Base-by-base conservation (phyloP, 306 rosid species). In the Carpinus fangiana region DNA sequence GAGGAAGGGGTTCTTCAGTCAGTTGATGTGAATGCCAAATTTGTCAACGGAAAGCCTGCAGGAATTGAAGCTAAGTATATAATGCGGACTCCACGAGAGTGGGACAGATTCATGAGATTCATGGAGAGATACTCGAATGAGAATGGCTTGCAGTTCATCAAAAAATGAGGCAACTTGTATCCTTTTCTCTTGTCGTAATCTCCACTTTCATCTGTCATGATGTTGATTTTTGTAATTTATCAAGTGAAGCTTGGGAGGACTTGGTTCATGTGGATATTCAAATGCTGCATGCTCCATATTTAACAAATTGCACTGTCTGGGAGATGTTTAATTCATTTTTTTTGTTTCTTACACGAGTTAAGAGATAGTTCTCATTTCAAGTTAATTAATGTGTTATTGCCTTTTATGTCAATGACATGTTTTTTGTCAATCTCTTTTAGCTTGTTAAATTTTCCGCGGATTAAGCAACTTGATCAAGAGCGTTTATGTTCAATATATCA, bases 71-170 rank as follows among this genome's bases (percentile, higher is more conserved):
- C 99, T 8, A 96, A 91, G 96, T 93, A 91, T 52, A 21, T 90
- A 71, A 96, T 96, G 99, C 76, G 99, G 68, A 84, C 78, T 26
- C 90, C 98, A 0, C 53, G 92, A 14, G 98, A 96, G 0, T 96
- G 99, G 99, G 99, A 96, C 78, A 89, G 99, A 55, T 96, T 96
- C 87, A 96, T 96, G 99, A 89, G 99, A 83, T 96, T 96, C 92
- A 96, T 96, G 99, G 99, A 96, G 90, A 88, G 99, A 46, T 96
- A 96, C 81, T 88, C 98, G 0, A 81, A 93, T 80, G 98, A 82
- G 8, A 91, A 96, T 43, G 97, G 93, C 77, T 83, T 96, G 91
- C 93, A 89, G 57, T 96, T 96, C 84, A 60, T 93, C 3, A 96
- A 96, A 79, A 90, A 78, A 8, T 94, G 89, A 92, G 86, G 66